phyloP scores from a whole-genome alignment of 2,329 filamentous ascomycete species.

The Ophiostoma pallidulum region DNA sequence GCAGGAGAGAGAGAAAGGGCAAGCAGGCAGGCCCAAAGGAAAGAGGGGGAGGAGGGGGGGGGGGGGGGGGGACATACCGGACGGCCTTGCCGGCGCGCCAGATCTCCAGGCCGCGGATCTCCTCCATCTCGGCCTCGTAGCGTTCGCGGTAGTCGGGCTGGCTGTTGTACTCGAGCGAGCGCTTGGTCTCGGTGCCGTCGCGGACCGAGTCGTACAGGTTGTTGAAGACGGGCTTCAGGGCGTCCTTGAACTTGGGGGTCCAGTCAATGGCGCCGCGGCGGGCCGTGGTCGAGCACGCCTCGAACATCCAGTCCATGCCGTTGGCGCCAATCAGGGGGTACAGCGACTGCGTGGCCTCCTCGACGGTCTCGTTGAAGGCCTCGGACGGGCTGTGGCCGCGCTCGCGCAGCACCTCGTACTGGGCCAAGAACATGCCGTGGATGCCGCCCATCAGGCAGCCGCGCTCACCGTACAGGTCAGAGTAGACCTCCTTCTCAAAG shows the following conservation, averaged over 20 bases:
- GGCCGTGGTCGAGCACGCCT: conserved; percentile 97
- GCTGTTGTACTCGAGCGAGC: conserved; percentile 94
- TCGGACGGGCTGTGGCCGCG: conserved; percentile 94
- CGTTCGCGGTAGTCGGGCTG: conserved; percentile 93
- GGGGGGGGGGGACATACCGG: conserved; percentile 61
- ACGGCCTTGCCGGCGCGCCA: conserved; percentile 98
- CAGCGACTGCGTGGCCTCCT: conserved; percentile 96
- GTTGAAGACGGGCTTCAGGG: conserved; percentile 98
- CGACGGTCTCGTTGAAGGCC: conserved; percentile 99
- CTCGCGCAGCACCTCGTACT: conserved; percentile 99
- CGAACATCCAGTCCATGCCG: conserved; percentile 99
- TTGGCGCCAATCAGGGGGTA: conserved; percentile 96
- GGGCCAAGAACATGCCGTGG: conserved; percentile 99
- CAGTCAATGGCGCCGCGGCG: conserved; percentile 98
- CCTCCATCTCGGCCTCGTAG: conserved; percentile 97
- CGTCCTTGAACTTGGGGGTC: conserved; percentile 94
- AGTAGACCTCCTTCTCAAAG: conserved; percentile 99
- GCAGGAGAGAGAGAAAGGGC: not conserved
- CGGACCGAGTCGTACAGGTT: conserved; percentile 88
- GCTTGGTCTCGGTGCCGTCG: conserved; percentile 87
- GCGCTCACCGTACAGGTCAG: conserved; percentile 98
- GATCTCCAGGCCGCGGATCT: conserved; percentile 97
- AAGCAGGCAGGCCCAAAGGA: too few species aligned
- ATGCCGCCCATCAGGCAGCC: conserved; percentile 99
- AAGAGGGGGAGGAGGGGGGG: too few species aligned